Evolutionary conservation across 148 eudicot species (phyloP).

Genomic region (Rhododendron mucronatum): DNA sequence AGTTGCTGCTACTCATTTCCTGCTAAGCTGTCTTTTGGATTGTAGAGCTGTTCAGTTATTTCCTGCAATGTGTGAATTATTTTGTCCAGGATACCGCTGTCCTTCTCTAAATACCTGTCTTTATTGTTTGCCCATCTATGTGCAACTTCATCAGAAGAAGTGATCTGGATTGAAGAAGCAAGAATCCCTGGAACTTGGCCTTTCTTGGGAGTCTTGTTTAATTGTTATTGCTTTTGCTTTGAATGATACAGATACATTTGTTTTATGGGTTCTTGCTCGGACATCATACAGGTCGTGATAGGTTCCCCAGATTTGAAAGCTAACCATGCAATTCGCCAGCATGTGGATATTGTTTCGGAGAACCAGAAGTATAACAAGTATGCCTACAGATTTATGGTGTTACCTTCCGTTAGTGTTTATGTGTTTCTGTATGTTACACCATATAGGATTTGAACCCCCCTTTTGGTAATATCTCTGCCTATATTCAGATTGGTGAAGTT

Average conservation of each 20-base stretch:
- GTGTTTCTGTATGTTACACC: background rate
- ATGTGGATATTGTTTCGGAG: constrained; percentile 86
- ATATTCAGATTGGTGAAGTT: constrained; percentile 72
- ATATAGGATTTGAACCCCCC: background rate
- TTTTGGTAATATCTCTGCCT: constrained; percentile 6
- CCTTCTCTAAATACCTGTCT: background rate
- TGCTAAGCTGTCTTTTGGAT: background rate
- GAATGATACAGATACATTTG: constrained; percentile 3
- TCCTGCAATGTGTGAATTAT: background rate
- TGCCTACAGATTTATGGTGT: background rate
- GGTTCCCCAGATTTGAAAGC: constrained; percentile 93
- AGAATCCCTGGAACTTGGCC: background rate
- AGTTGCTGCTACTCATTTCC: background rate
- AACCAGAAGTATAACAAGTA: constrained; percentile 93
- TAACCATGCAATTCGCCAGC: constrained; percentile 90
- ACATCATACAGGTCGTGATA: constrained; percentile 58
- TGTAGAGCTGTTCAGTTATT: background rate
- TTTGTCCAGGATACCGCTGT: background rate
- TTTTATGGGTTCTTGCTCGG: constrained; percentile 6
- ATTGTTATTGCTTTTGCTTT: background rate
- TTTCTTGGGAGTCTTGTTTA: constrained; percentile 21
- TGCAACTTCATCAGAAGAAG: background rate
- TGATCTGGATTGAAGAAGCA: constrained; percentile 2
- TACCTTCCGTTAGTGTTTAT: background rate
- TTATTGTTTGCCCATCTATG: background rate